Evolutionary conservation across 768 basidiomycete species (phyloP).

Genomic region (Boletus rex-veris): DNA sequence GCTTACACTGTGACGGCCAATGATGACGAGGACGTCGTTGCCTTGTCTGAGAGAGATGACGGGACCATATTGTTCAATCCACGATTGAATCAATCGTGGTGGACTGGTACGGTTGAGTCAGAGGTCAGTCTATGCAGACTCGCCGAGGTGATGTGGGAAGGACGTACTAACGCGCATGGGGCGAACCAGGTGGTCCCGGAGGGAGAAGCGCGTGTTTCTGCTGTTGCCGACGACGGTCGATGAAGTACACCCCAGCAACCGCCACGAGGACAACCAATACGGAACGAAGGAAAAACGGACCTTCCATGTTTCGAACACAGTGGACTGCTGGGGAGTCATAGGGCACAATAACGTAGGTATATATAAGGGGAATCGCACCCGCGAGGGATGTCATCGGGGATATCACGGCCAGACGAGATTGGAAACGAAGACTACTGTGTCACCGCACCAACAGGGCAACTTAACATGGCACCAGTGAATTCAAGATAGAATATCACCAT

Average conservation of each 20-base stretch:
- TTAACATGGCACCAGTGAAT: no score
- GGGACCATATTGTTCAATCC: conserved; percentile 28
- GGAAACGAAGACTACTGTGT: no score
- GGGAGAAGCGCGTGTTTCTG: conserved; percentile 14
- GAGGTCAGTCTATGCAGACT: not conserved
- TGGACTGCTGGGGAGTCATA: no score
- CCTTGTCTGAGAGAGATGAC: conserved; percentile 25
- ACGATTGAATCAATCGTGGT: conserved; percentile 18
- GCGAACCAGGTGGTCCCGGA: conserved; percentile 19
- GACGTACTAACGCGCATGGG: conserved; percentile 21
- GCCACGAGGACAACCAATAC: not conserved
- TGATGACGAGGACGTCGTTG: conserved; percentile 24
- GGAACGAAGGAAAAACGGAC: not conserved
- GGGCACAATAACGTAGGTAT: no score
- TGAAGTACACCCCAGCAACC: not conserved
- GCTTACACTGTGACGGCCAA: conserved; percentile 21
- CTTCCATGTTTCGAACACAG: not conserved
- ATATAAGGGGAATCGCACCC: no score
- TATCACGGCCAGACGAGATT: no score
- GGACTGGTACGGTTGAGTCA: conserved; percentile 3
- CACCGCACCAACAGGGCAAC: no score
- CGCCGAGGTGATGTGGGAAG: not conserved
- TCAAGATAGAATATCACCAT: no score
- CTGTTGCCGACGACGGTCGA: conserved; percentile 1
- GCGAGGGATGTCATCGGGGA: no score